Percentiles rank a stretch among this genome's conserved stretches.
Conservation (phyloP, 1,284 basidiomycete genomes). For the Crucibulum parvulum region DNA sequence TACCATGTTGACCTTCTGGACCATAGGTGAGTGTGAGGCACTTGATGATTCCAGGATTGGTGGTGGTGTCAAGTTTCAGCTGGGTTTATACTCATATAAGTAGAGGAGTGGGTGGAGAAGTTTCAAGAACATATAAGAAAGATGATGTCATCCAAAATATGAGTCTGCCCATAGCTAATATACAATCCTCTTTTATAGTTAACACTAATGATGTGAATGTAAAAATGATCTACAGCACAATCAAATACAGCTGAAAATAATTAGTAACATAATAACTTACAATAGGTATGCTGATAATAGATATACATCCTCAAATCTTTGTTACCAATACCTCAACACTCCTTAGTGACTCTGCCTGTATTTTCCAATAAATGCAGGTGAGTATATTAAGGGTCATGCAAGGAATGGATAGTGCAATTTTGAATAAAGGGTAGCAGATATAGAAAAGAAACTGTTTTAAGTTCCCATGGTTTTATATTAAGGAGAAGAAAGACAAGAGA, state of each 20-base stretch:
- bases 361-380: conserved; percentile 77
- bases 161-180: conserved; percentile 88
- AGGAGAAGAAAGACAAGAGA: conserved; percentile 83
- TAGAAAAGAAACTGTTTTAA: conserved; percentile 69
- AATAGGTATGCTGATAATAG: conserved; percentile 97
- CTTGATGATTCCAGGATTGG: conserved; percentile 60
- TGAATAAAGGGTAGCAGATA: conserved; percentile 80
- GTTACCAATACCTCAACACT: conserved; percentile 65
- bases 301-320: conserved; percentile 83
- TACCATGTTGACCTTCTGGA: conserved; percentile 80
- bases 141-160: conserved; percentile 93
- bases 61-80: conserved; percentile 63
- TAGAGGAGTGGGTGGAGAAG: background rate
- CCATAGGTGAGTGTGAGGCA: conserved; percentile 84
- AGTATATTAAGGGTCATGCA: conserved; percentile 71
- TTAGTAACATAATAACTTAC: conserved; percentile 55
- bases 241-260: background rate
- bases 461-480: conserved; percentile 97
- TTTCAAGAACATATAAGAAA: conserved; percentile 62
- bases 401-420: conserved; percentile 61
- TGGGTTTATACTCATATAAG: conserved; percentile 29
- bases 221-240: conserved; percentile 68
- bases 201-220: conserved; percentile 89
- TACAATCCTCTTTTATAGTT: conserved; percentile 59
- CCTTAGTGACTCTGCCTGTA: conserved; percentile 60